These are phyloP conservation scores for Coniella lustricola DNA, from an alignment of 2,329 filamentous ascomycete genomes.

Conservation along the genomic window DNA sequence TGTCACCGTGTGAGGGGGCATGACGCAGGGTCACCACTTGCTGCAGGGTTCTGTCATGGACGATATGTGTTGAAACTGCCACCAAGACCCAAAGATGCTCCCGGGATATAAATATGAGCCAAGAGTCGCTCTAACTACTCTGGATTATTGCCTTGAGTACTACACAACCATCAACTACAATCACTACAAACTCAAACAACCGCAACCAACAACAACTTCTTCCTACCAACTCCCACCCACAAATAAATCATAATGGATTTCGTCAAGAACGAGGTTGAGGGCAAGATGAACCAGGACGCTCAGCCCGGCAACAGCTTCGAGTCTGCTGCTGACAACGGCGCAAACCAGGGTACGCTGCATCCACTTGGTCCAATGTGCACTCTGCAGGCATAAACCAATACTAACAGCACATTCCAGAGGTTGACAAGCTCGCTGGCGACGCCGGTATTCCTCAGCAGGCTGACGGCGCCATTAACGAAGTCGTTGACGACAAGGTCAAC, in stretches of 20 bases:
- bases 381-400: not conserved
- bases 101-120: no score
- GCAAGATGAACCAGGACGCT: conserved; percentile 16
- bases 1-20: not conserved
- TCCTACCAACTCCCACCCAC: not conserved
- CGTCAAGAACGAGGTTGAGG: conserved; percentile 10
- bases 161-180: not conserved
- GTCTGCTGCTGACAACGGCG: conserved; percentile 15
- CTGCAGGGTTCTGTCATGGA: no score
- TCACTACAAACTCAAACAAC: not conserved
- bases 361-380: not conserved
- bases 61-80: no score
- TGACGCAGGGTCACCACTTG: not conserved
- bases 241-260: conserved; percentile 5
- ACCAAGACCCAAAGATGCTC: no score
- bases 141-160: no score
- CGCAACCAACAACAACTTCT: not conserved
- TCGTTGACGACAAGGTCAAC: conserved; percentile 18
- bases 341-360: conserved; percentile 16
- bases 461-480: conserved; percentile 14
- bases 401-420: conserved; percentile 6
- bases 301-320: conserved; percentile 18
- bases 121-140: no score
- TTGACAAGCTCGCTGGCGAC: conserved; percentile 13
- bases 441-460: conserved; percentile 16